Conservation (phyloP, 495 filamentous ascomycete genomes). For the Podospora pseudopauciseta region DNA sequence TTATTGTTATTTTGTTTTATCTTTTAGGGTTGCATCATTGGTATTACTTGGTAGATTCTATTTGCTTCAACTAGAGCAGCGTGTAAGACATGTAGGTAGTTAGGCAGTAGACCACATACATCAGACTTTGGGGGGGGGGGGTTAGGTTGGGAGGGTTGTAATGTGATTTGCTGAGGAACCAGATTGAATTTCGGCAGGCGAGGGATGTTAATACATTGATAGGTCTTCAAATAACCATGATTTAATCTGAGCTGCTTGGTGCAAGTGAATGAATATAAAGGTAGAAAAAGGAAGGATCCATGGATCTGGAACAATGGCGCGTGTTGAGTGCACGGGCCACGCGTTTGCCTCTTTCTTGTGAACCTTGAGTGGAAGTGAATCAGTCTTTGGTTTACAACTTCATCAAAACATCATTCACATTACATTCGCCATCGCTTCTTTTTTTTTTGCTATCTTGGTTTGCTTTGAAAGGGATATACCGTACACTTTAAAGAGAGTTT, state of each 20-base stretch:
- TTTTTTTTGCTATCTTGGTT: background rate
- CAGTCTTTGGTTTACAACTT: background rate
- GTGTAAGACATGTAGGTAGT: background rate
- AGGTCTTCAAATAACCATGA: background rate
- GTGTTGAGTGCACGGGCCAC: background rate
- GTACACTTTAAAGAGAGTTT: background rate
- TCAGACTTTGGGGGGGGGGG: background rate
- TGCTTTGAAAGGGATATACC: background rate
- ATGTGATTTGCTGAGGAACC: background rate
- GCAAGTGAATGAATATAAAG: background rate
- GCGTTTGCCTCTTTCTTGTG: constrained; percentile 1
- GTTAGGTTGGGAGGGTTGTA: too few relatives aligned
- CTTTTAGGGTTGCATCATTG: background rate
- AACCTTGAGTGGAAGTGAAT: background rate
- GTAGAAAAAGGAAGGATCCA: background rate
- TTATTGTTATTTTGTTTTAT: background rate
- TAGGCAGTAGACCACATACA: background rate
- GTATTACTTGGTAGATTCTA: background rate
- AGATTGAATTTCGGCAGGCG: background rate
- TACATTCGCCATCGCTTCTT: background rate
- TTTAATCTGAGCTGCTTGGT: background rate
- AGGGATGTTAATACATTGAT: background rate
- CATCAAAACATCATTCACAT: background rate
- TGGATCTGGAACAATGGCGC: background rate
- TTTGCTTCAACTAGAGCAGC: background rate